phyloP scores from a whole-genome alignment of 2,329 filamentous ascomycete genomes.

The Talaromyces funiculosus region DNA sequence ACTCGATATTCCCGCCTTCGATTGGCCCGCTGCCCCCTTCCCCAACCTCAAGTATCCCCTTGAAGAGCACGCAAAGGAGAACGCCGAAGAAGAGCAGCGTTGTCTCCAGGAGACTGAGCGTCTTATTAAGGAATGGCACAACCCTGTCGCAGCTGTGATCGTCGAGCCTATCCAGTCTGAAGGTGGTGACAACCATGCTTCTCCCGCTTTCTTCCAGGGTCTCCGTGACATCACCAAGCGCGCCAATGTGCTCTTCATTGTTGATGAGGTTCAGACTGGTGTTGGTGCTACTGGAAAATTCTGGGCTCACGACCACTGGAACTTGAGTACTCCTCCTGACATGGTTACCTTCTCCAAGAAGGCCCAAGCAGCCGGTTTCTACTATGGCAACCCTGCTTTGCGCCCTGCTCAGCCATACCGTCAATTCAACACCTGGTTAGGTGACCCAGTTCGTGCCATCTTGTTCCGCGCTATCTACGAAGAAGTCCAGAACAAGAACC shows the following conservation, averaged over 20 bases:
- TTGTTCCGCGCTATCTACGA: slow-evolving; percentile 81
- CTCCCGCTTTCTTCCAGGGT: slow-evolving; percentile 76
- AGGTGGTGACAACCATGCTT: slow-evolving; percentile 91
- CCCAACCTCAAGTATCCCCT: slow-evolving; percentile 81
- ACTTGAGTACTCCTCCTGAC: slow-evolving; percentile 71
- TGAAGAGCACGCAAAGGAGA: slow-evolving; percentile 71
- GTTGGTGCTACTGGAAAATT: slow-evolving; percentile 89
- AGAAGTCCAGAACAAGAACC: slow-evolving; percentile 68
- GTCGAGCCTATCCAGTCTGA: slow-evolving; percentile 92
- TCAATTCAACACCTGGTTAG: slow-evolving; percentile 98
- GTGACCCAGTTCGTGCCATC: slow-evolving; percentile 76
- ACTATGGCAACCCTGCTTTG: slow-evolving; percentile 73
- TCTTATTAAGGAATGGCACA: slow-evolving; percentile 71
- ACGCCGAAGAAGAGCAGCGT: slow-evolving; percentile 72
- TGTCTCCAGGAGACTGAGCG: slow-evolving; percentile 78
- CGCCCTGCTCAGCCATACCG: slow-evolving; percentile 89
- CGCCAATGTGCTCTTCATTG: slow-evolving; percentile 70
- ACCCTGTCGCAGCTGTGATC: slow-evolving; percentile 73
- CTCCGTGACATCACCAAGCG: slow-evolving; percentile 69
- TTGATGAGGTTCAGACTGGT: slow-evolving; percentile 91
- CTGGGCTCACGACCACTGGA: slow-evolving; percentile 97
- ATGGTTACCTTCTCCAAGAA: slow-evolving; percentile 97
- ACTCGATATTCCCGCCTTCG: slow-evolving; percentile 87
- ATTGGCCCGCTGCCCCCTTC: slow-evolving; percentile 90
- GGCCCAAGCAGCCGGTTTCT: slow-evolving; percentile 89